Evolutionary conservation across 1,284 basidiomycete genomes (phyloP).

Genomic region (Sporisorium exsertum): DNA sequence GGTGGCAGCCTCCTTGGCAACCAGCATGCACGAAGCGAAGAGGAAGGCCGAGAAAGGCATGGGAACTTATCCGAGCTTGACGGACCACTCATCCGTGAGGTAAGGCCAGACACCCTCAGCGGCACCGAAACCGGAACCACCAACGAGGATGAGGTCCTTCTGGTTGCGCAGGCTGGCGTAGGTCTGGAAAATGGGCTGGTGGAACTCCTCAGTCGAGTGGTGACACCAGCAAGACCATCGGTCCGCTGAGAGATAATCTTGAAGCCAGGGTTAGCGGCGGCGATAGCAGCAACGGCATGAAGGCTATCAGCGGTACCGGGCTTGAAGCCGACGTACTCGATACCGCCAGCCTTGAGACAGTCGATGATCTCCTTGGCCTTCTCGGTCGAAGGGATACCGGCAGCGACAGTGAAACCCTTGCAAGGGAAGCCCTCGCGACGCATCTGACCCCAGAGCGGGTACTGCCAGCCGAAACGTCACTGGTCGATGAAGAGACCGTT

Average conservation of each 20-base stretch:
- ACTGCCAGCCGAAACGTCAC: constrained; percentile 91
- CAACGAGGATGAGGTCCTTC: constrained; percentile 91
- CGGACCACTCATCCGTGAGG: constrained; percentile 93
- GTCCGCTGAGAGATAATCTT: constrained; percentile 99
- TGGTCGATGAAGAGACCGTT: constrained; percentile 99
- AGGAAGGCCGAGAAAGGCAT: constrained; percentile 98
- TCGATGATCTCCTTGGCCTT: constrained; percentile 92
- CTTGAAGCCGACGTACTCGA: constrained; percentile 96
- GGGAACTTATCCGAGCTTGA: constrained; percentile 83
- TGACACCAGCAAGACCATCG: constrained; percentile 97
- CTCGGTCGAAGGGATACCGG: constrained; percentile 90
- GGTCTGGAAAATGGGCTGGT: constrained; percentile 91
- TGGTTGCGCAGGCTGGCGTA: constrained; percentile 79
- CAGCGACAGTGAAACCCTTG: constrained; percentile 97
- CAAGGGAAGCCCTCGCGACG: constrained; percentile 91
- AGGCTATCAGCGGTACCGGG: constrained; percentile 97
- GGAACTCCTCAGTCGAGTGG: constrained; percentile 98
- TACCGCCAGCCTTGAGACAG: constrained; percentile 80
- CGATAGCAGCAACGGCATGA: constrained; percentile 74
- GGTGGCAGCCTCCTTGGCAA: constrained; percentile 97
- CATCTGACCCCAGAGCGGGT: constrained; percentile 97
- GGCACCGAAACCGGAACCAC: constrained; percentile 95
- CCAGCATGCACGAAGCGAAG: constrained; percentile 95
- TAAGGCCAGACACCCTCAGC: constrained; percentile 97
- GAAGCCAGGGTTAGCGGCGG: constrained; percentile 91